Conservation (phyloP, 2,329 filamentous ascomycete genomes). For the Ustilaginoidea virens region DNA sequence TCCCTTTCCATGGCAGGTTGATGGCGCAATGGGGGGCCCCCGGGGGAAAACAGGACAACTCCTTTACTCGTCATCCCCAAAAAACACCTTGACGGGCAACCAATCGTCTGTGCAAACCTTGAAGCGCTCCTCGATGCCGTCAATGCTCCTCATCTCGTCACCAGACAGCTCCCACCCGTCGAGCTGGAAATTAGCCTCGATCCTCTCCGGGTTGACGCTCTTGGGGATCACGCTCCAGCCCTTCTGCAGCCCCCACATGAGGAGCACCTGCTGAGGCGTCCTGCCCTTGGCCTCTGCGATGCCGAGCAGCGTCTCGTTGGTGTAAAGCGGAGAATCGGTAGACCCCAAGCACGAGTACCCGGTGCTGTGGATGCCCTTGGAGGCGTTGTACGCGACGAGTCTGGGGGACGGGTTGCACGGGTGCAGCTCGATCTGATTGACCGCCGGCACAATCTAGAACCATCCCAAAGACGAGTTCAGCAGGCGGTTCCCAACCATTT, state of each 20-base stretch:
- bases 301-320: conserved; percentile 44
- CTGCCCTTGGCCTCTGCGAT: conserved; percentile 52
- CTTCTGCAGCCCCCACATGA: conserved; percentile 69
- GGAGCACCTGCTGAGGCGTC: conserved; percentile 59
- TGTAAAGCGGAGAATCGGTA: conserved; percentile 53
- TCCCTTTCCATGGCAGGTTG: too few relatives aligned
- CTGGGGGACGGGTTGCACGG: conserved; percentile 71
- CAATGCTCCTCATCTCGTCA: conserved; percentile 57
- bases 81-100: conserved; percentile 67
- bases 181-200: conserved; percentile 60
- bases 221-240: conserved; percentile 79
- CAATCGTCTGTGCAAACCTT: conserved; percentile 67
- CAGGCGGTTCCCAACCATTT: too few relatives aligned
- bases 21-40: too few relatives aligned
- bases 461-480: too few relatives aligned
- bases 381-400: conserved; percentile 55
- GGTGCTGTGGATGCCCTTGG: conserved; percentile 61
- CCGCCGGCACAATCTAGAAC: conserved; percentile 45
- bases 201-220: conserved; percentile 57
- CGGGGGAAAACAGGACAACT: too few relatives aligned
- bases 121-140: conserved; percentile 57
- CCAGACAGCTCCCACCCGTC: conserved; percentile 59
- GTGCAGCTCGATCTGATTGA: conserved; percentile 74
- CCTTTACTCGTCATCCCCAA: conserved; percentile 68
- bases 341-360: conserved; percentile 62